Conservation (phyloP, 345 rosid species). For the Aquilaria sinensis region DNA sequence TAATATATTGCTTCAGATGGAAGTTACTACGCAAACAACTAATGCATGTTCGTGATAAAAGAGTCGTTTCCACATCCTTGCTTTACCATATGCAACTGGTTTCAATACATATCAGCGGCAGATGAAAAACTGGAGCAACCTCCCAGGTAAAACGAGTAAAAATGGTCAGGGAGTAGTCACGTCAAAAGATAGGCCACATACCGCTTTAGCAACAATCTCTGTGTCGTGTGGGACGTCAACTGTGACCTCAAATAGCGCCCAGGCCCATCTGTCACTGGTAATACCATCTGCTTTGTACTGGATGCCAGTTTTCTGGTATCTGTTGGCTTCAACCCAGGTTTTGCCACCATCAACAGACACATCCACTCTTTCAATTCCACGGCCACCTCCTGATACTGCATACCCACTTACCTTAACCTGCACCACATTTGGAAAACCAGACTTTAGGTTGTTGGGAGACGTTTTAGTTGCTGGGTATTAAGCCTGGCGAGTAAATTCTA, state of each 20-base stretch:
- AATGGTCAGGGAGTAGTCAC: neutral
- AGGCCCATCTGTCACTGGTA: constrained; percentile 88
- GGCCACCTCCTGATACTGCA: constrained; percentile 96
- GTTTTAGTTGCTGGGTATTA: neutral
- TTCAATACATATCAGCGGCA: too few species aligned
- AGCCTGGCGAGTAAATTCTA: too few species aligned
- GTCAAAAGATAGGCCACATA: constrained; percentile 22
- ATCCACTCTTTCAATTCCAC: constrained; percentile 95
- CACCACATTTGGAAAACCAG: constrained; percentile 4
- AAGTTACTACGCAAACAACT: neutral
- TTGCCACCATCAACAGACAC: constrained; percentile 87
- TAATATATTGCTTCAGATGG: neutral
- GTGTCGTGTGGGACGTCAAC: constrained; percentile 47
- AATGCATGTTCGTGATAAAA: neutral
- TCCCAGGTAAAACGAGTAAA: neutral
- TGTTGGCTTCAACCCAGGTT: constrained; percentile 84
- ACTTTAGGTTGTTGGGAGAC: constrained; percentile 1
- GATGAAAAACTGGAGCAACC: too few species aligned
- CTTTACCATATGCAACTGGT: too few species aligned
- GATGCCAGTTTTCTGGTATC: constrained; percentile 56
- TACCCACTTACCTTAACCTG: constrained; percentile 82
- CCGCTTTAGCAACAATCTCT: constrained; percentile 88
- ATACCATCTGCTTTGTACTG: constrained; percentile 54
- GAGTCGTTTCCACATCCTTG: too few species aligned
- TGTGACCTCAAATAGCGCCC: constrained; percentile 82